A percentile compares a stretch with the other conserved stretches of the same genome.
These are phyloP conservation scores for Calonectria crousiana DNA, from an alignment of 2,329 filamentous ascomycete species.

Conservation along the genomic window DNA sequence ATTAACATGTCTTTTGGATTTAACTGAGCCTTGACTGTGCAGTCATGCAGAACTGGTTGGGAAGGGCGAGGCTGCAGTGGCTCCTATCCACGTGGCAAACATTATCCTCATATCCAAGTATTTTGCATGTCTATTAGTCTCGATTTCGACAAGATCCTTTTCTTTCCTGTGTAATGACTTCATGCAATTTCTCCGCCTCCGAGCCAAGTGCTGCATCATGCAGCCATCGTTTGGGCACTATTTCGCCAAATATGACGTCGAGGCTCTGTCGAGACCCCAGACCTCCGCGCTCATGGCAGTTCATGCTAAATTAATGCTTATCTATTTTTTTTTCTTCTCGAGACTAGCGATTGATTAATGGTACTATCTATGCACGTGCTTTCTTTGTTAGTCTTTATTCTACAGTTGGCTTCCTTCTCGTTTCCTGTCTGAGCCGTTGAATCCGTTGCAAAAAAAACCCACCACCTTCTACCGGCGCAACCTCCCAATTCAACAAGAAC, in stretches of 20 bases:
- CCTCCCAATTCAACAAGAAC: neutral
- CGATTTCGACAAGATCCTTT: neutral
- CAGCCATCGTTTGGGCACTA: neutral
- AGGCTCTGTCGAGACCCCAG: neutral
- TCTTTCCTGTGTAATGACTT: neutral
- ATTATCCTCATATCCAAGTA: neutral
- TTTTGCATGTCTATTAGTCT: neutral
- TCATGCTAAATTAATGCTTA: neutral
- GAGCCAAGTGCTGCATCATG: neutral
- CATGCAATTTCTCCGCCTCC: neutral
- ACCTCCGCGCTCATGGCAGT: neutral
- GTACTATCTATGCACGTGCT: neutral
- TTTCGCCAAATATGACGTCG: neutral
- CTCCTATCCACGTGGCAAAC: conserved; percentile 8
- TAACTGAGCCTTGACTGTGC: neutral
- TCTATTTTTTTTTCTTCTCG: neutral
- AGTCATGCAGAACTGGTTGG: no score
- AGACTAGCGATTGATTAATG: neutral
- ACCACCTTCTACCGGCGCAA: neutral
- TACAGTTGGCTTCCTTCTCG: neutral
- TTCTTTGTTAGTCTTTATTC: neutral
- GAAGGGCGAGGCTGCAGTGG: neutral
- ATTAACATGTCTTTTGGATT: neutral
- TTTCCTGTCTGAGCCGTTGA: neutral
- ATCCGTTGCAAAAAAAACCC: neutral